Evolutionary conservation across 371 early-diverging fungal genomes (phyloP), one percentile per base, ranked within the genome.

Genomic region (Chytridium lagenaria): DNA sequence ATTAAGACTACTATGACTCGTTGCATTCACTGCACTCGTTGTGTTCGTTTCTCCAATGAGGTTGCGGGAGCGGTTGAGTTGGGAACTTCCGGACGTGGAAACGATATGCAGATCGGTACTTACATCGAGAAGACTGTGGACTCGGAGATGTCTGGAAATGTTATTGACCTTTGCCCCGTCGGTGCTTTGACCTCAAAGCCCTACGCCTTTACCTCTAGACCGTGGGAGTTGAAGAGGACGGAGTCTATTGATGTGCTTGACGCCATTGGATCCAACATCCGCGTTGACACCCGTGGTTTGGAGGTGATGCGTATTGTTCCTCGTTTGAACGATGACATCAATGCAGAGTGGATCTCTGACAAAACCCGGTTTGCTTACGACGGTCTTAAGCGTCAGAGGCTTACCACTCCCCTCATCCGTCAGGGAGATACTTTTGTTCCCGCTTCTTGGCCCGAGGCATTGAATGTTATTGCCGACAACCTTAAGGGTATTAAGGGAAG

Each of bases 11-110:
- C 39, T 63, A 98, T 98, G 98, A 98, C 93, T 44, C 91, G 98
- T 73, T 98, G 98, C 88, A 98, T 98, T 84, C 98, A 98, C 80
- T 98, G 98, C 91, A 98, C 98, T 30, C 93, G 98, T 74, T 98
- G 98, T 79, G 98, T 98, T 70, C 93, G 98, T 75, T 98, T 98
- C 71, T 92, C 98, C 55, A 98, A 96, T 86, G 98, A 98, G 84
- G 92, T 98, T 50, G 98, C 98, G 57, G 98, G 98, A 52, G 94
- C 93, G 51, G 90, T 89, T 73, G 98, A 97, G 80, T 89, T 98
- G 55, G 98, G 98, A 73, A 96, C 98, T 22, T 89, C 92, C 55
- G 98, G 98, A 38, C 87, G 98, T 67, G 98, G 98, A 79, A 96
- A 96, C 83, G 95, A 96, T 77, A 95, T 97, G 93, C 96, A 98